Evolutionary conservation across 2,329 filamentous ascomycete genomes (phyloP), one percentile per base, ranked within the genome.

Genomic region (Leptoxyphium fumago): DNA sequence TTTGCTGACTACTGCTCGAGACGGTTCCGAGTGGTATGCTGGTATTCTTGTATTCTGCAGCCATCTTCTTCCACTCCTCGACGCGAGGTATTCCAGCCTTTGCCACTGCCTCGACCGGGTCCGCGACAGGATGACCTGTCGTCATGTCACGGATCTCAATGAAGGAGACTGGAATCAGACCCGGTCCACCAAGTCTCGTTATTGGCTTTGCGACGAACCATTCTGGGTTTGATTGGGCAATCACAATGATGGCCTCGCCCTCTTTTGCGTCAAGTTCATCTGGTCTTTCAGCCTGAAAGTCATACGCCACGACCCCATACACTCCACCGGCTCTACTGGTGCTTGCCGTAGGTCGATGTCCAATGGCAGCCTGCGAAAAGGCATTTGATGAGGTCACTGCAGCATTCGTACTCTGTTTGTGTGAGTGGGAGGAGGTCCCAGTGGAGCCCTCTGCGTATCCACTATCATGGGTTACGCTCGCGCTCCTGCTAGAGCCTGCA

Each of bases 191-290:
- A n/a, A 98, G 72, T 52, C 91, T 76, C 49, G 88, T 89, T 61
- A 98, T 98, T n/a, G 91, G 91, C 66, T 98, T 98, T 42, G 91
- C 91, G 48, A 98, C 89, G 59, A 96, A 96, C 91, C 91, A 98
- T 64, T 98, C 91, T 5, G 89, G 86, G 58, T 96, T 96, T 6
- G 89, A 96, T 64, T 96, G 91, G 39, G 91, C 91, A 60, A 96
- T 96, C 44, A 98, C 88, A 52, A 98, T 95, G 58, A 98, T 95
- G 43, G 88, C 85, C 65, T 98, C 91, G 46, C 88, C 89, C 40
- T 86, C 83, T 63, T 94, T 93, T 41, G 91, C 91, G 53, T 95
- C 88, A 46, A 98, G 67, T 66, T 98, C 91, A 62, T 98, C 91
- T n/a, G 87, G 84, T 45, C 89, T 72, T 65, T 96, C 89, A 1